These are phyloP conservation scores for Phytophthora megakarya DNA, from an alignment of 352 stramenopile species.

Conservation along the genomic window DNA sequence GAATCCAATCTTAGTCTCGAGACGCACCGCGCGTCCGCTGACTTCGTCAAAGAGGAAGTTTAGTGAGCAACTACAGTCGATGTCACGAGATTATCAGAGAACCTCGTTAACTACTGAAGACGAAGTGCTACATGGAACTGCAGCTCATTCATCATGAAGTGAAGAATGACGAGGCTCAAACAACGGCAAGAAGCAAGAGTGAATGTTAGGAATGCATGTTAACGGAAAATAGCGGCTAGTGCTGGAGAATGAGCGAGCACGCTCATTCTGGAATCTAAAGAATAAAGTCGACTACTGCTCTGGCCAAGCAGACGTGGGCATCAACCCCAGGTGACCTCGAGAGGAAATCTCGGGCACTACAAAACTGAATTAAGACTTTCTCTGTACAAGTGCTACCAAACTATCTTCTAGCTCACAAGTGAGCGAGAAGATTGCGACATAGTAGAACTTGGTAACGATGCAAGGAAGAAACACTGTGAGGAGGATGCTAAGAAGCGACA, in stretches of 20 bases:
- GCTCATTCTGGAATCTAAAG: slow-evolving; percentile 13
- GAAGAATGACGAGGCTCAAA: no score
- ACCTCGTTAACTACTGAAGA: no score
- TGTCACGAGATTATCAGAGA: no score
- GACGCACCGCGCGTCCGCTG: no score
- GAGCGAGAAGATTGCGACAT: slow-evolving; percentile 5
- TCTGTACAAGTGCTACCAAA: slow-evolving; percentile 3
- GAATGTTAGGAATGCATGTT: background rate
- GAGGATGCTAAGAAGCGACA: no score
- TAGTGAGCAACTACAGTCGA: no score
- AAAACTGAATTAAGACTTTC: slow-evolving; percentile 3
- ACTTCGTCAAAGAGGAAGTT: no score
- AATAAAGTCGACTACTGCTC: slow-evolving; percentile 17
- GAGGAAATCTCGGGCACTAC: slow-evolving; percentile 1
- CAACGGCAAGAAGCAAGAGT: background rate
- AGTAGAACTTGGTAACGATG: no score
- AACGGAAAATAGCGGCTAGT: background rate
- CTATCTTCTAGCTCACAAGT: slow-evolving; percentile 6
- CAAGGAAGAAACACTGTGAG: no score
- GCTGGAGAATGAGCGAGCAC: background rate
- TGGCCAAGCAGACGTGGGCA: slow-evolving; percentile 16
- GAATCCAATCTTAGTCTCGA: no score
- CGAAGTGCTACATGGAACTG: no score
- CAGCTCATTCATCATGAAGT: no score
- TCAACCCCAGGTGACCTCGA: slow-evolving; percentile 6